Percentiles rank a stretch among this genome's conserved stretches.
Conservation (phyloP, 1,284 basidiomycete species). For the Irpex sp. region DNA sequence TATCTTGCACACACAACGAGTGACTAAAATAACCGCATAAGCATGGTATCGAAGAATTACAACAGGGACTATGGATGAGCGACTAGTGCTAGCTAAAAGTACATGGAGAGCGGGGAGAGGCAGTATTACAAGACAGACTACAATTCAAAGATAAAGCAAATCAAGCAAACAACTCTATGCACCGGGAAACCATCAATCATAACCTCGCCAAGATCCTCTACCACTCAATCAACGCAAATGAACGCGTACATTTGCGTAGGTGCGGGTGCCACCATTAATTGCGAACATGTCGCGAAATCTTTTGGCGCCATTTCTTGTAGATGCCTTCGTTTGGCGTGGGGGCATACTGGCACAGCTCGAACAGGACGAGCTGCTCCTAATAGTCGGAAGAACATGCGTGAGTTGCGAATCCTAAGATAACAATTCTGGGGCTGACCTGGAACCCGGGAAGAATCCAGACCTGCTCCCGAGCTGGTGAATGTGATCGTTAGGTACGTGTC, state of each 20-base stretch:
- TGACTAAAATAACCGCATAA: conserved; percentile 2
- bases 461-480: conserved; percentile 60
- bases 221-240: not conserved
- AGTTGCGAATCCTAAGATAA: not conserved
- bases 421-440: conserved; percentile 20
- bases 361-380: conserved; percentile 73
- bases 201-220: not conserved
- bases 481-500: conserved; percentile 6
- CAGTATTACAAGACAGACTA: not conserved
- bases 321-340: conserved; percentile 62
- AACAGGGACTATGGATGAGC: not conserved
- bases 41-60: not conserved
- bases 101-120: not conserved
- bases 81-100: not conserved
- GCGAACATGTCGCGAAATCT: conserved; percentile 25
- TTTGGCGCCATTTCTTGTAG: conserved; percentile 60
- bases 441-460: conserved; percentile 78
- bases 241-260: not conserved
- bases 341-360: conserved; percentile 68
- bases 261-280: not conserved
- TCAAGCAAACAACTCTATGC: not conserved
- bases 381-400: not conserved
- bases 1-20: too few relatives aligned
- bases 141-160: not conserved
- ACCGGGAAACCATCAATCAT: not conserved